Percentiles rank a stretch among this genome's conserved stretches.
phyloP scores from a whole-genome alignment of 75 land plant species.

The Sequoia sempervirens region DNA sequence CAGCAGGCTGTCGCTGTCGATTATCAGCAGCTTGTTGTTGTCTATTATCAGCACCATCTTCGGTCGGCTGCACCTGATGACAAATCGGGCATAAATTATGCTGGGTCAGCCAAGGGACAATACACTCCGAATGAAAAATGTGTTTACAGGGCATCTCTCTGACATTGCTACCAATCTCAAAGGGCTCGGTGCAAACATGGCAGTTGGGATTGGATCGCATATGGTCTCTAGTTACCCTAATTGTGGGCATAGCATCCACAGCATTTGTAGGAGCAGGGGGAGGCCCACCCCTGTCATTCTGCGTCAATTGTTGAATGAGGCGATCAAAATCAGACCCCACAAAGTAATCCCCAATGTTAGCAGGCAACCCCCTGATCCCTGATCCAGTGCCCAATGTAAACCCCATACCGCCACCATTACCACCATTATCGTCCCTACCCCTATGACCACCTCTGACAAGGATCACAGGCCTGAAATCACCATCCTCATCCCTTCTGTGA shows the following conservation, averaged over 20 bases:
- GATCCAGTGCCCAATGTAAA: conserved; percentile 17
- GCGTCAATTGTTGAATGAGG: conserved; percentile 39
- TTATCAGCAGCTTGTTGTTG: background rate
- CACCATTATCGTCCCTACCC: background rate
- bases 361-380: conserved; percentile 14
- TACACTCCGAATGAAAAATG: conserved; percentile 42
- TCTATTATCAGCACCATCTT: background rate
- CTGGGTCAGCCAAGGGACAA: conserved; percentile 43
- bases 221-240: conserved; percentile 37
- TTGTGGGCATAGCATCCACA: conserved; percentile 73
- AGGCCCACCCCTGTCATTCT: conserved; percentile 49
- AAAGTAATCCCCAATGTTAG: conserved; percentile 33
- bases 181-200: conserved; percentile 53
- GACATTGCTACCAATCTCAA: conserved; percentile 44
- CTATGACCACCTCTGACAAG: background rate
- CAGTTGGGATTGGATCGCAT: conserved; percentile 34
- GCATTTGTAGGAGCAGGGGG: conserved; percentile 62
- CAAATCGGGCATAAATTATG: conserved; percentile 60
- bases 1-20: background rate
- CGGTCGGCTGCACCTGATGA: conserved; percentile 31
- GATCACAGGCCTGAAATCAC: background rate
- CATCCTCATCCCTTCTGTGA: background rate
- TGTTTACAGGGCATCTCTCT: conserved; percentile 66
- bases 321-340: conserved; percentile 41
- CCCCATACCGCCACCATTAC: conserved; percentile 17